Conservation (phyloP, 768 basidiomycete species). For the Suillus paluster region DNA sequence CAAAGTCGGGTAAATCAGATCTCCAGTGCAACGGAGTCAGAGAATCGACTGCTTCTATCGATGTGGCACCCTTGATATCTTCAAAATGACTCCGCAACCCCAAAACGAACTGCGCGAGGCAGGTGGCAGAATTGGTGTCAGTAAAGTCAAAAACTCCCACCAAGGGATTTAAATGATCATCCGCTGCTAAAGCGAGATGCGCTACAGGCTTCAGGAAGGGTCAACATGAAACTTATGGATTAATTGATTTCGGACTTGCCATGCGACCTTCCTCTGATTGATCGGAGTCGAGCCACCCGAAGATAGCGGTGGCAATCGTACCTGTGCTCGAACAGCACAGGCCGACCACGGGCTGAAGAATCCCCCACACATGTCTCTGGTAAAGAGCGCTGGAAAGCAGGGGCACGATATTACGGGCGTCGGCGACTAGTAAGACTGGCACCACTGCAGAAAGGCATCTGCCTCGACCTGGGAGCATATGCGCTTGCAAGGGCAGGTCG, state of each 20-base stretch:
- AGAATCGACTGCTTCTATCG: constrained; percentile 1
- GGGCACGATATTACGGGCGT: constrained; percentile 1
- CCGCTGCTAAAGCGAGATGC: not conserved
- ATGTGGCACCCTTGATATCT: not conserved
- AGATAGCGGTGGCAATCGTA: not conserved
- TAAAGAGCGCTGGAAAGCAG: constrained; percentile 9
- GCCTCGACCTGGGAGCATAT: constrained; percentile 3
- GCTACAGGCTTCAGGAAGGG: not conserved
- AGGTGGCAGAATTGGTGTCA: not conserved
- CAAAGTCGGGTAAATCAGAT: not conserved
- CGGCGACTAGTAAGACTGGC: constrained; percentile 10
- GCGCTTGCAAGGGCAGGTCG: constrained; percentile 10
- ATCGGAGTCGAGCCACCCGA: constrained; percentile 2
- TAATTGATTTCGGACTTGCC: not conserved
- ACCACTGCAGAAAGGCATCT: not conserved
- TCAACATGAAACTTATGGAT: not conserved
- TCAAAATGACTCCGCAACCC: not conserved
- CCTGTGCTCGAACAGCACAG: not conserved
- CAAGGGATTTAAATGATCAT: not conserved
- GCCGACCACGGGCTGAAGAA: constrained; percentile 10
- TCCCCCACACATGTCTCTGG: constrained; percentile 10
- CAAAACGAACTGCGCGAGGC: not conserved
- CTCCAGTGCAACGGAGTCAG: not conserved
- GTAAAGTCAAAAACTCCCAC: constrained; percentile 1
- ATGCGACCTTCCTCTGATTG: not conserved